Percentiles rank a stretch among this genome's conserved stretches.
These are phyloP conservation scores for Amanita jacksonii DNA, from an alignment of 768 basidiomycete genomes.

Conservation along the genomic window DNA sequence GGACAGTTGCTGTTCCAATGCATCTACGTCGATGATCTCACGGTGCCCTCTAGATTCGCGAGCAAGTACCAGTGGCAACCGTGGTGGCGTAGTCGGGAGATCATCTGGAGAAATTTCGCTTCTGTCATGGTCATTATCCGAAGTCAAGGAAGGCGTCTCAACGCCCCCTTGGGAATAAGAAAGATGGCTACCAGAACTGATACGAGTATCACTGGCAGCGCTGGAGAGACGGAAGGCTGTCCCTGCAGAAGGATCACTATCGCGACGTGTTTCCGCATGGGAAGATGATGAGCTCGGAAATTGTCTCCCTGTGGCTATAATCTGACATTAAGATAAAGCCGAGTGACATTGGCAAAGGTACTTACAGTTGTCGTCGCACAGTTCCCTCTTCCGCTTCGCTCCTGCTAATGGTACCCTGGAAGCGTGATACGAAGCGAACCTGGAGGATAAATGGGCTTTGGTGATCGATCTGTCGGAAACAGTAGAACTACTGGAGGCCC, in stretches of 20 bases:
- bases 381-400: slow-evolving; percentile 22
- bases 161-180: slow-evolving; percentile 22
- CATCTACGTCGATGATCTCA: slow-evolving; percentile 30
- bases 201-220: slow-evolving; percentile 4
- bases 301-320: neutral
- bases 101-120: slow-evolving; percentile 44
- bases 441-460: neutral
- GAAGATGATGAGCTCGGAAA: neutral
- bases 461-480: neutral
- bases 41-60: slow-evolving; percentile 5
- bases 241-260: neutral
- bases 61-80: neutral
- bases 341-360: slow-evolving; percentile 12
- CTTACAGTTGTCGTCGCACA: slow-evolving; percentile 7
- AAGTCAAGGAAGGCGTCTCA: slow-evolving; percentile 65
- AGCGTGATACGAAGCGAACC: neutral
- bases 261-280: neutral
- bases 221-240: neutral
- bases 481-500: neutral
- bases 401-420: slow-evolving; percentile 10
- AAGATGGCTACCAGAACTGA: slow-evolving; percentile 14
- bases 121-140: slow-evolving; percentile 50
- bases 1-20: slow-evolving; percentile 10
- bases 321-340: neutral
- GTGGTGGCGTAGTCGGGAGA: slow-evolving; percentile 44